Percentiles rank a stretch among this genome's conserved stretches.
phyloP scores from a whole-genome alignment of 805 yeast species.

The Schwanniomyces vanrijiae region DNA sequence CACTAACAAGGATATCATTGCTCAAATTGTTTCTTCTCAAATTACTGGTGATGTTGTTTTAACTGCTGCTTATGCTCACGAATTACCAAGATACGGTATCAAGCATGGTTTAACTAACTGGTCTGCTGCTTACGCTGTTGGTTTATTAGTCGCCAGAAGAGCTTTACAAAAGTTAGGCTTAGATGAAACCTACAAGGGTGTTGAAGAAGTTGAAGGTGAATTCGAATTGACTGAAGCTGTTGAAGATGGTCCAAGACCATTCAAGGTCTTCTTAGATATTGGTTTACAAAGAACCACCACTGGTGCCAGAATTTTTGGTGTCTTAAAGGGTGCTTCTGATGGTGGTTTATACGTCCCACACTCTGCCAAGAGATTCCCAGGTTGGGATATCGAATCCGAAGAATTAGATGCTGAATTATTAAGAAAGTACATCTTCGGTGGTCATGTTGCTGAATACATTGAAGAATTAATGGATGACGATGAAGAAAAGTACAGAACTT shows the following conservation, averaged over 20 bases:
- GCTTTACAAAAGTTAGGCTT: constrained; percentile 95
- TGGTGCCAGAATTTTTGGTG: constrained; percentile 99
- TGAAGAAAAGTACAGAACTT: constrained; percentile 97
- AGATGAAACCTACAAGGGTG: constrained; percentile 98
- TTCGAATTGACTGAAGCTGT: constrained; percentile 97
- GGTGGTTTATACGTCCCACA: constrained; percentile 99
- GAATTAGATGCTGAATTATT: constrained; percentile 96
- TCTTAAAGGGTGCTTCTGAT: constrained; percentile 99
- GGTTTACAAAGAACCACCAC: constrained; percentile 99
- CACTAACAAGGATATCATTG: constrained; percentile 99
- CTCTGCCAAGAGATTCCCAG: constrained; percentile 99
- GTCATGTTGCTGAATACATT: constrained; percentile 99
- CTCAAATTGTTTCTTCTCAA: constrained; percentile 95
- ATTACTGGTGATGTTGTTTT: constrained; percentile 95
- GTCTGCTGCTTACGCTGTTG: constrained; percentile 99
- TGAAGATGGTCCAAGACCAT: constrained; percentile 99
- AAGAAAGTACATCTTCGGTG: constrained; percentile 99
- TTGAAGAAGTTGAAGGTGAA: constrained; percentile 99
- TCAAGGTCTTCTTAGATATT: constrained; percentile 98
- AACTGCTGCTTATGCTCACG: constrained; percentile 98
- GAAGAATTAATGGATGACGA: constrained; percentile 99
- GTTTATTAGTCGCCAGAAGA: constrained; percentile 98
- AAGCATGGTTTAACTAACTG: constrained; percentile 99
- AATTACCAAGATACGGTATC: constrained; percentile 97
- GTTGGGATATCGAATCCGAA: constrained; percentile 98